A percentile compares a stretch with the other conserved stretches of the same genome.
Evolutionary conservation across 2,329 filamentous ascomycete genomes (phyloP).

Genomic region (Cordyceps farinosa): DNA sequence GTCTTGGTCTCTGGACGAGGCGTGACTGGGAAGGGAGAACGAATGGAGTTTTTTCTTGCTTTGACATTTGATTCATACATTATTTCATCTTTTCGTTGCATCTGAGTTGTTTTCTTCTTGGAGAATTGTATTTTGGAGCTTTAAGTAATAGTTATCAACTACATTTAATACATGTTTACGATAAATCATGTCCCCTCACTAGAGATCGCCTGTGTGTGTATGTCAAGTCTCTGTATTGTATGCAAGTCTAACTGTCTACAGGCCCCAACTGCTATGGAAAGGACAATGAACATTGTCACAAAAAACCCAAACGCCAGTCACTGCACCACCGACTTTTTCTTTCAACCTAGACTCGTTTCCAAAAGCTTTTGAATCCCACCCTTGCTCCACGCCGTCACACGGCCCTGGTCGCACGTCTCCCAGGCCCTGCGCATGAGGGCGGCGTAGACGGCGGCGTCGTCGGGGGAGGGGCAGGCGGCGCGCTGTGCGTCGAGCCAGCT

Average conservation of each 20-base stretch:
- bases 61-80: background rate
- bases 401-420: constrained; percentile 63
- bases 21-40: background rate
- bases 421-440: constrained; percentile 56
- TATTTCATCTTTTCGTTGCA: background rate
- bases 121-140: background rate
- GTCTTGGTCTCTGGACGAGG: background rate
- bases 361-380: constrained; percentile 38
- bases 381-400: constrained; percentile 64
- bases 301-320: constrained; percentile 1
- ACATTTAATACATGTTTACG: background rate
- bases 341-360: constrained; percentile 13
- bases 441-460: constrained; percentile 48
- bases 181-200: background rate
- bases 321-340: background rate
- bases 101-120: background rate
- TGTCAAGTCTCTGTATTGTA: background rate
- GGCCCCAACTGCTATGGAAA: background rate
- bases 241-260: background rate
- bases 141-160: background rate
- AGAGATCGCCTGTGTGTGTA: background rate
- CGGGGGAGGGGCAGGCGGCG: constrained; percentile 37
- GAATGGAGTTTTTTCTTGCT: constrained; percentile 3
- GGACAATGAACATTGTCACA: background rate
- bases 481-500: constrained; percentile 69